A percentile compares a stretch with the other conserved stretches of the same genome.
Evolutionary conservation across 176 grass and related monocot species (phyloP).

Genomic region (Oryza meyeriana): DNA sequence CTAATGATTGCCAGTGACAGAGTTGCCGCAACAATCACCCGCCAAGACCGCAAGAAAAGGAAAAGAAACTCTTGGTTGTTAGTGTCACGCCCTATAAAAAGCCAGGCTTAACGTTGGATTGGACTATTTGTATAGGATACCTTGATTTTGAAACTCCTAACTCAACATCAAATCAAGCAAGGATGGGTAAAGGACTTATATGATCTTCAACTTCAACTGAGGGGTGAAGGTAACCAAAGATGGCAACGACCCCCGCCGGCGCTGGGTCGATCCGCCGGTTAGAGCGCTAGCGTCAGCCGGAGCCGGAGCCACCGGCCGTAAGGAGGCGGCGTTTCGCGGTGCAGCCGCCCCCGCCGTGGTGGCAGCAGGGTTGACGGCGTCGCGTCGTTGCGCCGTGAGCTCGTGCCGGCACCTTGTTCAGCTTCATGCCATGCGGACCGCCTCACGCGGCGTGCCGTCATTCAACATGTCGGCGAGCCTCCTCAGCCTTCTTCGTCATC

Average conservation of each 20-base stretch:
- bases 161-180: too few species aligned
- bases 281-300: neutral
- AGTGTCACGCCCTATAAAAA: slow-evolving; percentile 22
- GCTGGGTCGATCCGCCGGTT: neutral
- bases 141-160: too few species aligned
- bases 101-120: slow-evolving; percentile 12
- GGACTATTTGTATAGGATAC: too few species aligned
- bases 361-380: slow-evolving; percentile 44
- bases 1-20: neutral
- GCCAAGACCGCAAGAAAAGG: neutral
- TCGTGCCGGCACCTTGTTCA: slow-evolving; percentile 27
- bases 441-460: slow-evolving; percentile 44
- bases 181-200: neutral
- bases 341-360: slow-evolving; percentile 26
- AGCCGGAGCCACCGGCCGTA: slow-evolving; percentile 24
- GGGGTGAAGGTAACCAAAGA: neutral
- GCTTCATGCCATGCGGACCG: slow-evolving; percentile 57
- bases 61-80: neutral
- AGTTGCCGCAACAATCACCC: neutral
- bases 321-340: slow-evolving; percentile 38
- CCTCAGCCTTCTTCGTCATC: slow-evolving; percentile 40
- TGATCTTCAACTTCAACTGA: too few species aligned
- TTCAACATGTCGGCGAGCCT: slow-evolving; percentile 54
- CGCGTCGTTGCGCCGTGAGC: slow-evolving; percentile 31
- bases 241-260: neutral